These are phyloP conservation scores for Penicillium paradoxum DNA, from an alignment of 495 filamentous ascomycete genomes.

Conservation along the genomic window DNA sequence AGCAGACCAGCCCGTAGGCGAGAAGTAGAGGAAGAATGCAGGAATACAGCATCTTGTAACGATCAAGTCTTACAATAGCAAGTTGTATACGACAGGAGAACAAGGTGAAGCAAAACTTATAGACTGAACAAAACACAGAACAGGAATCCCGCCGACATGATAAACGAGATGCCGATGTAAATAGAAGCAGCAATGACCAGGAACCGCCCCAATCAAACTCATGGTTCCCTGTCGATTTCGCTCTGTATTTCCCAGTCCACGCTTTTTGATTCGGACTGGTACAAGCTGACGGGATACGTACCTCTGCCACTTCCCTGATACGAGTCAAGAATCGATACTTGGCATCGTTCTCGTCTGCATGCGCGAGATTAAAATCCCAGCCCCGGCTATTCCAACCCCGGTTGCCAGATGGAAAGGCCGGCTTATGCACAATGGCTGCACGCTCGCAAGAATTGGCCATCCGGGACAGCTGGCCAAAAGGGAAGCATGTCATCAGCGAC, in stretches of 20 bases:
- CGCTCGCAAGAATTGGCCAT: not conserved
- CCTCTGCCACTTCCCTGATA: not conserved
- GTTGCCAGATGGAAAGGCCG: not conserved
- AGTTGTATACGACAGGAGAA: not conserved
- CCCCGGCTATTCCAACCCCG: not conserved
- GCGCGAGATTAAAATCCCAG: not conserved
- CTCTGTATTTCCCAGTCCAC: not conserved
- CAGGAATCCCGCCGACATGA: not conserved
- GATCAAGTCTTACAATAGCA: not conserved
- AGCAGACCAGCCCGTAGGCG: slow-evolving; percentile 2
- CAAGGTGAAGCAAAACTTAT: not conserved
- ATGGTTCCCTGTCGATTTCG: not conserved
- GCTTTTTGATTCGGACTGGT: slow-evolving; percentile 1
- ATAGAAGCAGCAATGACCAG: not conserved
- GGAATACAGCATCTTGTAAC: not conserved
- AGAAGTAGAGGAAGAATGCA: not conserved
- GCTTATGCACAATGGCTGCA: not conserved
- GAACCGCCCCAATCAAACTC: not conserved
- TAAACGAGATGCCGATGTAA: not conserved
- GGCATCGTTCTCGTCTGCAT: too few relatives aligned
- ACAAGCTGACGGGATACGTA: slow-evolving; percentile 3
- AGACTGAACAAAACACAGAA: not conserved
- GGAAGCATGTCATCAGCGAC: not conserved
- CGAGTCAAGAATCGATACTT: not conserved
- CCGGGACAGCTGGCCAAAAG: not conserved